phyloP scores from a whole-genome alignment of 345 rosid species.

The Bruguiera gymnorhiza region DNA sequence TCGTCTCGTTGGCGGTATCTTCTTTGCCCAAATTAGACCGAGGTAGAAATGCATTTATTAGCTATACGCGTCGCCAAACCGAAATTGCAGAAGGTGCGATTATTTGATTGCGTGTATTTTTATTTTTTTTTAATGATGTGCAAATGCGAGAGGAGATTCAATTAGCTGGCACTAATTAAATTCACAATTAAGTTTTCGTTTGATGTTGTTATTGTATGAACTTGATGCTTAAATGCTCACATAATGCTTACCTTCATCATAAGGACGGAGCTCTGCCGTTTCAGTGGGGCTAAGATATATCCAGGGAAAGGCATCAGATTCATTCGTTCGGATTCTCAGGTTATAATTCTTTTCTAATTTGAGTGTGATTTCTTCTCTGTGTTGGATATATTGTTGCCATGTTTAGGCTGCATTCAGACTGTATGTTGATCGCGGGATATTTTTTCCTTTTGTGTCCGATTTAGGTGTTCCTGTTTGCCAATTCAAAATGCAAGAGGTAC shows the following conservation, averaged over 20 bases:
- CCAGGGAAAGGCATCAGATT: slow-evolving; percentile 36
- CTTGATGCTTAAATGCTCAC: neutral
- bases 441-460: neutral
- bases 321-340: slow-evolving; percentile 34
- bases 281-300: slow-evolving; percentile 33
- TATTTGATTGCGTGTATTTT: no score
- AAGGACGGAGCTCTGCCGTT: slow-evolving; percentile 32
- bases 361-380: neutral
- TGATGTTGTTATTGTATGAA: neutral
- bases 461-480: slow-evolving; percentile 34
- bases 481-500: slow-evolving; percentile 39
- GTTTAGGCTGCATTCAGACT: neutral
- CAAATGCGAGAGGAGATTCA: no score
- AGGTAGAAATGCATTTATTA: no score
- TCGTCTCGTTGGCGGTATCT: no score
- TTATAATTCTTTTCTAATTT: neutral
- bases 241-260: neutral
- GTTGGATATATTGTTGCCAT: neutral
- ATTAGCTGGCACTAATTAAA: no score
- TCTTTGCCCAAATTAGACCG: no score
- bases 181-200: neutral
- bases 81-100: no score
- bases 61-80: no score
- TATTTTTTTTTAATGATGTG: no score
- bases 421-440: neutral